These are phyloP conservation scores for Geranomyces michiganensis DNA, from an alignment of 192 early-diverging fungal genomes.

Conservation along the genomic window DNA sequence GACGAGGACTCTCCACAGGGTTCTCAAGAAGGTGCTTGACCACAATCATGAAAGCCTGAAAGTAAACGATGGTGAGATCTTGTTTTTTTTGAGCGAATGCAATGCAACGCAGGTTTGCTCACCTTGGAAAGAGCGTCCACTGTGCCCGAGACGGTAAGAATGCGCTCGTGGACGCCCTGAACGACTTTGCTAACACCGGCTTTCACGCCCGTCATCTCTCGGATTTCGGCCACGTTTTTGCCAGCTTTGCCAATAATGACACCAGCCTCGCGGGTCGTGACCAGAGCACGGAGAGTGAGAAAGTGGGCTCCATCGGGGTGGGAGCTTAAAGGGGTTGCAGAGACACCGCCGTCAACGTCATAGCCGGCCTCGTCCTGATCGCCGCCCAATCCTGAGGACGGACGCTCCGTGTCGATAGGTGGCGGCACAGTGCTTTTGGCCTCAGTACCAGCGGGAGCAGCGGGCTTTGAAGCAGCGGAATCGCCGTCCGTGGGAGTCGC, in stretches of 20 bases:
- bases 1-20: constrained; percentile 54
- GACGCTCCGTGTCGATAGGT: constrained; percentile 1
- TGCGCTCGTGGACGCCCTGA: constrained; percentile 84
- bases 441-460: background rate
- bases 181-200: constrained; percentile 92
- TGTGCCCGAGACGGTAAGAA: constrained; percentile 52
- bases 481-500: background rate
- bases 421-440: background rate
- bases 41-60: constrained; percentile 20
- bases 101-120: too few relatives aligned
- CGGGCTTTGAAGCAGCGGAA: background rate
- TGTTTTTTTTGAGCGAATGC: too few relatives aligned
- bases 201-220: constrained; percentile 83
- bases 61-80: too few relatives aligned
- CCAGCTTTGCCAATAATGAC: constrained; percentile 77
- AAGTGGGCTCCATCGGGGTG: background rate
- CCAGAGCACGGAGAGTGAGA: constrained; percentile 48
- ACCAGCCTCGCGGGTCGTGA: constrained; percentile 93
- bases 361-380: constrained; percentile 6
- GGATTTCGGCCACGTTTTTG: constrained; percentile 89
- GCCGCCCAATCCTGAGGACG: background rate
- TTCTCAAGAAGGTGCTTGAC: constrained; percentile 32
- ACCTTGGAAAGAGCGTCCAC: constrained; percentile 60
- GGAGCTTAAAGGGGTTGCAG: background rate
- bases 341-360: constrained; percentile 7